Conservation (phyloP, 306 rosid species). For the Cicer judaicum region DNA sequence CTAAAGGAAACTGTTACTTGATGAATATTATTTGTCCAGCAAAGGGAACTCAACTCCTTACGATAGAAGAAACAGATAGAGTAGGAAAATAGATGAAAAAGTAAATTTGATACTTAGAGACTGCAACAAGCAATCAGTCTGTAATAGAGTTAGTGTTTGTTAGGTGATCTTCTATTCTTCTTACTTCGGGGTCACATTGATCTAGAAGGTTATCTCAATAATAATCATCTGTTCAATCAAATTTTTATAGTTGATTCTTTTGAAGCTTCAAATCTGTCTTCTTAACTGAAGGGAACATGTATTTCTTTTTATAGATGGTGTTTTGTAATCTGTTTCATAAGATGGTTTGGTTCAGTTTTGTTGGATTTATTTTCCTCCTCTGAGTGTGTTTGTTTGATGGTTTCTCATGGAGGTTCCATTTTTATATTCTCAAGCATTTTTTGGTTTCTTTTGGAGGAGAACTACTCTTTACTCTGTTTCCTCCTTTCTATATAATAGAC, state of each 20-base stretch:
- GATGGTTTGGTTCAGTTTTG: neutral
- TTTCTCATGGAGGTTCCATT: conserved; percentile 9
- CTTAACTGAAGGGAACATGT: neutral
- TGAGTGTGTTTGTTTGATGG: conserved; percentile 24
- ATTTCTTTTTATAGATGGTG: neutral
- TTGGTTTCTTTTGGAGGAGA: neutral
- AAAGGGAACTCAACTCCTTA: neutral
- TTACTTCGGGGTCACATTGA: neutral
- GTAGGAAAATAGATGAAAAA: conserved; percentile 6
- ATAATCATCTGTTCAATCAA: neutral
- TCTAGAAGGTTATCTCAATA: conserved; percentile 1
- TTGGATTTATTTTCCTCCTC: neutral
- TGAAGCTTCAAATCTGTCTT: neutral
- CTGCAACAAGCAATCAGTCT: conserved; percentile 7
- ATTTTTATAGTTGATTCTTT: neutral
- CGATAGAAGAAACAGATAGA: neutral
- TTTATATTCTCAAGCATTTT: neutral
- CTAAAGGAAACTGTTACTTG: neutral
- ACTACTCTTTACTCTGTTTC: neutral
- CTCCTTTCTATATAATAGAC: neutral
- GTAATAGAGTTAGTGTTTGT: no score
- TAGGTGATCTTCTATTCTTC: neutral
- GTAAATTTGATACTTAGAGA: neutral
- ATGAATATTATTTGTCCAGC: conserved; percentile 24
- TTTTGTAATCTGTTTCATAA: neutral